Conservation (phyloP, 1,284 basidiomycete genomes). For the Mycosarcoma mackinlayi region DNA sequence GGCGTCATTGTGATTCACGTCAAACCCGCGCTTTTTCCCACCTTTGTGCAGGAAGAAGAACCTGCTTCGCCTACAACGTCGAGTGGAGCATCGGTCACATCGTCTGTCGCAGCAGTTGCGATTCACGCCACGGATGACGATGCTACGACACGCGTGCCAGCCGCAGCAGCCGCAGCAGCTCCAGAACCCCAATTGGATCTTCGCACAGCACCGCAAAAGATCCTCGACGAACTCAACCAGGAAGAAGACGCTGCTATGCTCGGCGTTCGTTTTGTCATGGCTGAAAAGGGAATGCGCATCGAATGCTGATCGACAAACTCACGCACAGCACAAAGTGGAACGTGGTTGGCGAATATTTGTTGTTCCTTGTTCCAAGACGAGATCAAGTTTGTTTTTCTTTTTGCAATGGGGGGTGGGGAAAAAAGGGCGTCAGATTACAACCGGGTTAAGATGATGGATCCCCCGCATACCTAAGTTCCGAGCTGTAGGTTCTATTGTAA, state of each 20-base stretch:
- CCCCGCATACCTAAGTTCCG: too few species aligned
- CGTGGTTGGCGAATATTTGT: too few species aligned
- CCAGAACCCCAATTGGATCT: slow-evolving; percentile 30
- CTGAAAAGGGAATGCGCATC: slow-evolving; percentile 61
- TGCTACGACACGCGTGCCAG: too few species aligned
- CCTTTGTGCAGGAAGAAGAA: slow-evolving; percentile 23
- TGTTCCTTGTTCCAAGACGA: too few species aligned
- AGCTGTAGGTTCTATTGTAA: too few species aligned
- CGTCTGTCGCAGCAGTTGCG: slow-evolving; percentile 5
- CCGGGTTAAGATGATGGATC: too few species aligned
- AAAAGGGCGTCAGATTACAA: too few species aligned
- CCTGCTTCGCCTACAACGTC: slow-evolving; percentile 8
- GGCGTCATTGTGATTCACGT: slow-evolving; percentile 60
- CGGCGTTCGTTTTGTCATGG: slow-evolving; percentile 60
- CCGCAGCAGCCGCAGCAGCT: too few species aligned
- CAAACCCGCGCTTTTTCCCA: slow-evolving; percentile 60
- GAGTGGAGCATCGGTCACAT: too few species aligned
- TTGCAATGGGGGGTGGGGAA: too few species aligned
- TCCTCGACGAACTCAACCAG: slow-evolving; percentile 52
- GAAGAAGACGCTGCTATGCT: slow-evolving; percentile 34
- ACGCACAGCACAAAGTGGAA: too few species aligned
- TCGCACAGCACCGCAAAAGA: slow-evolving; percentile 51
- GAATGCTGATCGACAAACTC: slow-evolving; percentile 21
- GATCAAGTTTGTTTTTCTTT: too few species aligned
- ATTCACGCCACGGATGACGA: slow-evolving; percentile 8